Base-by-base conservation (phyloP, 73 alveolate species). In the Paramecium pentaurelia region DNA sequence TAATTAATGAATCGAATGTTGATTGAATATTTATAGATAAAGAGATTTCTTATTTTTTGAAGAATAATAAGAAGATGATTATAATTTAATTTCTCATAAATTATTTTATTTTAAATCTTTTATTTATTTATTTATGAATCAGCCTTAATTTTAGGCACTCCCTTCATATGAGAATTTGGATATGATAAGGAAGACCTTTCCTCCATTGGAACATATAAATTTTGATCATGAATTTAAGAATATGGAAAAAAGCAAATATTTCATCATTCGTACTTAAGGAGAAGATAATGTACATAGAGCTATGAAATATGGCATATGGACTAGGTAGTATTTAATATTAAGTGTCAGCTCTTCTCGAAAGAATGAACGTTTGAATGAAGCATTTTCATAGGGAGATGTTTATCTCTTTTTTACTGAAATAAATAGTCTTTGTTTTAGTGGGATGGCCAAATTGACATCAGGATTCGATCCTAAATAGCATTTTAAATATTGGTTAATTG, bases 241-340 rank as follows among this genome's bases (percentile, higher is more conserved):
- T 80, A 25, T 80, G 34, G 75, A 80, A 14, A 42, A 80, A 18
- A 45, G 91, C 91, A 80, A 47, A 80, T 80, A 32, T 49, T 80
- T 80, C 58, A 80, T 80, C 40, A 80, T 80, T 25, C 47, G 91
- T 32, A 80, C 91, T n/a, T 80, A 80, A 47, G 91, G 91, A 0
- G 91, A 80, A 80, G 75, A 80, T 45, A 80, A 80, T 80, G 91
- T 80, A 28, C 91, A 80, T 45, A 40, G 75, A 20, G 91, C 91
- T n/a, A 80, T 80, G 91, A 80, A 80, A 47, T 80, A 80, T 80
- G 91, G 91, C 6, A 80, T 80, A n/a, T 80, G 91, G 91, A 80
- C 91, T 4, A 80, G 91, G 91, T 47, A 80, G 28, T 10, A 4
- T 44, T 8, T 20, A 45, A 10, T 60, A 68, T 16, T 40, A 45